These are phyloP conservation scores for Talaromyces borbonicus DNA, from an alignment of 495 filamentous ascomycete species.

Conservation along the genomic window DNA sequence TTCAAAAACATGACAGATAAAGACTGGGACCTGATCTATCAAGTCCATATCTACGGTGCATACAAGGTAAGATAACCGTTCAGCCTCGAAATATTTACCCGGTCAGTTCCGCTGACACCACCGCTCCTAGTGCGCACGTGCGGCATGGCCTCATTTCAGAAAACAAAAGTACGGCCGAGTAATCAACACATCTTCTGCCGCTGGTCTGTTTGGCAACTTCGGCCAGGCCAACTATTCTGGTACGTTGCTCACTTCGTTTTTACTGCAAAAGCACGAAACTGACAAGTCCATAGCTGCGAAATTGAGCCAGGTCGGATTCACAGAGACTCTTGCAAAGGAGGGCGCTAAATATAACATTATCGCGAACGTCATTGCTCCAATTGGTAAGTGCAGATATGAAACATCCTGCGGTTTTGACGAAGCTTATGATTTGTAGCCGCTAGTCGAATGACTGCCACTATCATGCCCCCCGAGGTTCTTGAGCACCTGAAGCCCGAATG, in stretches of 20 bases:
- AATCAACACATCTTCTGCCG: constrained; percentile 93
- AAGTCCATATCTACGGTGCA: constrained; percentile 87
- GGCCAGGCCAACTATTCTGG: constrained; percentile 95
- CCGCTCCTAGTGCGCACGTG: constrained; percentile 61
- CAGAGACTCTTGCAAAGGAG: constrained; percentile 96
- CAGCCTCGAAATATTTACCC: neutral
- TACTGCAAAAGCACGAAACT: constrained; percentile 5
- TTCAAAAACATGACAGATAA: constrained; percentile 98
- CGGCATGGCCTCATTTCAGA: constrained; percentile 95
- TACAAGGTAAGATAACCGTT: constrained; percentile 56
- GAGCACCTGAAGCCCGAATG: constrained; percentile 87
- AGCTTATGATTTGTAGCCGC: constrained; percentile 49
- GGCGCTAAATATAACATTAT: constrained; percentile 97
- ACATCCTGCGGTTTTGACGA: neutral
- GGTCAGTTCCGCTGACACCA: constrained; percentile 1
- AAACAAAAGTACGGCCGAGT: constrained; percentile 97
- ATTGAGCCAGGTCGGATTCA: constrained; percentile 93
- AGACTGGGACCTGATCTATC: constrained; percentile 93
- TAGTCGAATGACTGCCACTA: constrained; percentile 91
- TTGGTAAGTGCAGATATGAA: constrained; percentile 36
- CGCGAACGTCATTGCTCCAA: constrained; percentile 90
- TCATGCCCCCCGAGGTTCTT: constrained; percentile 93
- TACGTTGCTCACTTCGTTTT: constrained; percentile 15
- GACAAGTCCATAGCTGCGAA: constrained; percentile 59
- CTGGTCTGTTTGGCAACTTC: constrained; percentile 91